These are phyloP conservation scores for Elsinoe fawcettii DNA, from an alignment of 2,329 filamentous ascomycete species.

Conservation along the genomic window DNA sequence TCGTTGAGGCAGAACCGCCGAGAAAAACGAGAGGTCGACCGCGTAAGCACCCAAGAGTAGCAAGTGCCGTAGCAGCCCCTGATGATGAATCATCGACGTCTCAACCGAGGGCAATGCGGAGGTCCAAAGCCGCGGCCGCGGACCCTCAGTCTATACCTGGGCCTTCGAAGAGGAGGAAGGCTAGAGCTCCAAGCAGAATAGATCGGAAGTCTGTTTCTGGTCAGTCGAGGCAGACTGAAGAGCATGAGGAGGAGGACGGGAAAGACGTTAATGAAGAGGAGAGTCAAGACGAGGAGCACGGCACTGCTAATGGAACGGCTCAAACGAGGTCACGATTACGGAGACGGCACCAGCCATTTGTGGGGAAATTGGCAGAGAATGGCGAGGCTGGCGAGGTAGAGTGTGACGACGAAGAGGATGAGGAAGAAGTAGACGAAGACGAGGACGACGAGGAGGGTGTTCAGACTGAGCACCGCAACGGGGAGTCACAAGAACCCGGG, in stretches of 20 bases:
- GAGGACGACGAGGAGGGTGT: conserved; percentile 4
- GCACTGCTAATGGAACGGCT: not conserved
- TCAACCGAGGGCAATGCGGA: not conserved
- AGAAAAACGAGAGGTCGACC: not conserved
- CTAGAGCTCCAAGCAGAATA: not conserved
- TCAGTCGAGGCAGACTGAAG: not conserved
- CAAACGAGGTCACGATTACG: too few relatives aligned
- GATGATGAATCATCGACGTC: not conserved
- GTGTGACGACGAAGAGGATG: not conserved
- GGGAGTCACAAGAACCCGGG: not conserved
- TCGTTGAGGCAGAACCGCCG: not conserved
- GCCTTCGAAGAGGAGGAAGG: not conserved
- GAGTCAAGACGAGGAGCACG: conserved; percentile 10
- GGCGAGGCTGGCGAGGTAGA: not conserved
- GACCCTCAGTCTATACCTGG: not conserved
- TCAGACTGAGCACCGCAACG: not conserved
- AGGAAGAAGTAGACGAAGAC: not conserved
- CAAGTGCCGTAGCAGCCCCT: not conserved
- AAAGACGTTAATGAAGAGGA: conserved; percentile 2
- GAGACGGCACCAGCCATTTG: too few relatives aligned
- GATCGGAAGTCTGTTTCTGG: not conserved
- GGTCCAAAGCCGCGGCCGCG: not conserved
- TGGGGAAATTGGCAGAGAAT: too few relatives aligned
- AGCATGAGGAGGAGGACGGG: not conserved
- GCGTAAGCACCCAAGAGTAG: not conserved